Evolutionary conservation across 2,329 filamentous ascomycete species (phyloP).

Genomic region (Aspergillus felis): DNA sequence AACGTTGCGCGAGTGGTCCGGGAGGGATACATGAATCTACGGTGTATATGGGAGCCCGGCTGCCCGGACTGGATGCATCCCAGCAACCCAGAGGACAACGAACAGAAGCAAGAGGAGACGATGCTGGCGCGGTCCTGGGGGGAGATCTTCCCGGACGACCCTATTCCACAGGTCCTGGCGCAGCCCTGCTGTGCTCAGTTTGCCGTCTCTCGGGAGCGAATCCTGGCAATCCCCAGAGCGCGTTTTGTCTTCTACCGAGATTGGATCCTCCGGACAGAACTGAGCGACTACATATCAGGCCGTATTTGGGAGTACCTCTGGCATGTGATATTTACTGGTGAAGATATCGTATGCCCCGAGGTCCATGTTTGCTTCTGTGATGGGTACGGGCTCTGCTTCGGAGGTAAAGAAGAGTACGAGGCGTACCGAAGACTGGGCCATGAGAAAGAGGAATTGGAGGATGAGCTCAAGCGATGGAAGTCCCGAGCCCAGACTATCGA

Average conservation of each 20-base stretch:
- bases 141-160: slow-evolving; percentile 44
- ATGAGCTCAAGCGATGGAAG: slow-evolving; percentile 37
- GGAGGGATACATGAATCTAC: slow-evolving; percentile 58
- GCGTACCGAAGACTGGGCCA: slow-evolving; percentile 47
- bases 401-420: slow-evolving; percentile 46
- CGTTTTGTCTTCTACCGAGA: slow-evolving; percentile 57
- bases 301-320: slow-evolving; percentile 63
- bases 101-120: slow-evolving; percentile 45
- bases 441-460: slow-evolving; percentile 36
- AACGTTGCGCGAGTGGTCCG: slow-evolving; percentile 49
- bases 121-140: slow-evolving; percentile 46
- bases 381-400: slow-evolving; percentile 61
- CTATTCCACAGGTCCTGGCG: slow-evolving; percentile 48
- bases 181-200: slow-evolving; percentile 65
- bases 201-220: slow-evolving; percentile 55
- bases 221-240: slow-evolving; percentile 50
- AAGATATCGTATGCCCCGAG: slow-evolving; percentile 41
- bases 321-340: slow-evolving; percentile 58
- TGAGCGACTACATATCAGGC: slow-evolving; percentile 55
- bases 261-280: slow-evolving; percentile 56
- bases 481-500: slow-evolving; percentile 36
- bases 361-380: slow-evolving; percentile 62
- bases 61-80: slow-evolving; percentile 58
- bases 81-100: slow-evolving; percentile 35
- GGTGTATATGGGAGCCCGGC: slow-evolving; percentile 56